These are phyloP conservation scores for Penicillium turbatum DNA, from an alignment of 495 filamentous ascomycete species.

Conservation along the genomic window DNA sequence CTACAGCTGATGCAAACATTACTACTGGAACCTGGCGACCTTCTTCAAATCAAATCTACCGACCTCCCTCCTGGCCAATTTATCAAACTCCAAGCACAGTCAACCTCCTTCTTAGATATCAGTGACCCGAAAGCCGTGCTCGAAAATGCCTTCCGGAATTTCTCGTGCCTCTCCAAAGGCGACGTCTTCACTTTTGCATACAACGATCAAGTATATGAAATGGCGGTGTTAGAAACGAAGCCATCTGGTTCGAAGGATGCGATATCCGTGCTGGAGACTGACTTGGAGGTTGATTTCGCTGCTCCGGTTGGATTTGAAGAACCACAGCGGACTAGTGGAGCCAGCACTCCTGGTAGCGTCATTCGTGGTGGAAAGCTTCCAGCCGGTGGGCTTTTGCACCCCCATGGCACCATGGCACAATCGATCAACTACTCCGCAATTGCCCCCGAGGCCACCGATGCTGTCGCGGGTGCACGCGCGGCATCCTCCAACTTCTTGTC, in stretches of 20 bases:
- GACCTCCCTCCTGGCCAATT: constrained; percentile 83
- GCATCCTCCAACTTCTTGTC: constrained; percentile 73
- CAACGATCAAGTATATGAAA: constrained; percentile 87
- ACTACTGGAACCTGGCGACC: constrained; percentile 80
- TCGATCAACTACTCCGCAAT: constrained; percentile 97
- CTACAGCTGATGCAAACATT: constrained; percentile 89
- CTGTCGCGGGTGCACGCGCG: constrained; percentile 56
- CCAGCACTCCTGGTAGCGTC: constrained; percentile 65
- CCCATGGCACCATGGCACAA: constrained; percentile 90
- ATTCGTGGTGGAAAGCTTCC: constrained; percentile 52
- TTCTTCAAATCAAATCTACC: constrained; percentile 90
- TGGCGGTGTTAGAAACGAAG: constrained; percentile 89
- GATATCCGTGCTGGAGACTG: constrained; percentile 91
- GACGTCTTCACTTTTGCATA: constrained; percentile 94
- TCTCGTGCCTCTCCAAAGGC: constrained; percentile 83
- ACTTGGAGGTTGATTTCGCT: constrained; percentile 92
- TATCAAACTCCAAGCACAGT: constrained; percentile 94
- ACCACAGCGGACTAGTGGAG: constrained; percentile 56
- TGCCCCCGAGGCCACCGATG: constrained; percentile 66
- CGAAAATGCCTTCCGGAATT: constrained; percentile 92
- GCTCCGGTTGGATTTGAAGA: constrained; percentile 92
- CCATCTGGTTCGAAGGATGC: constrained; percentile 69
- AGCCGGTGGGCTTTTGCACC: constrained; percentile 68
- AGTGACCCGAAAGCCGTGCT: constrained; percentile 97
- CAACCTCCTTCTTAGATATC: constrained; percentile 86